These are phyloP conservation scores for Rhododendron mucronatum DNA, from an alignment of 148 eudicot species.

Conservation along the genomic window DNA sequence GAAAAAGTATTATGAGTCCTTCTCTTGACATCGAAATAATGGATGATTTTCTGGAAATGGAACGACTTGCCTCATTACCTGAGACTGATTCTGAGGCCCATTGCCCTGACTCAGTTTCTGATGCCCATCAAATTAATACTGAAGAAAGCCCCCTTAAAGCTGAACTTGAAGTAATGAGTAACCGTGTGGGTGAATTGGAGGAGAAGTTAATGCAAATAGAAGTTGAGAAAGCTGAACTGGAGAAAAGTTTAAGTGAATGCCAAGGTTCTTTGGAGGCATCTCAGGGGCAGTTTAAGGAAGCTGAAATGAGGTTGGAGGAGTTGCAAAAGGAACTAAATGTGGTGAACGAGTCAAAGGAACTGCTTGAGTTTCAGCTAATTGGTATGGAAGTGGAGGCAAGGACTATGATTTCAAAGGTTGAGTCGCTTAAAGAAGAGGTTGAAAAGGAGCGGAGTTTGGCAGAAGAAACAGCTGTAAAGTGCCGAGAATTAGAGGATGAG, in stretches of 20 bases:
- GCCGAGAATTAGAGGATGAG: constrained; percentile 50
- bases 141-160: constrained; percentile 22
- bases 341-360: constrained; percentile 43
- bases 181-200: constrained; percentile 30
- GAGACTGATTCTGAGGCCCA: constrained; percentile 24
- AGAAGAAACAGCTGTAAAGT: constrained; percentile 33
- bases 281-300: constrained; percentile 28
- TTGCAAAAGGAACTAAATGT: constrained; percentile 45
- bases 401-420: constrained; percentile 40
- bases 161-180: constrained; percentile 31
- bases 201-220: constrained; percentile 34
- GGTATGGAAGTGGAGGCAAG: constrained; percentile 46
- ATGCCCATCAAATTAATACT: background rate
- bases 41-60: constrained; percentile 98
- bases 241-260: constrained; percentile 29
- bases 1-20: constrained; percentile 26
- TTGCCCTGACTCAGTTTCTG: constrained; percentile 14
- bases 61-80: constrained; percentile 65
- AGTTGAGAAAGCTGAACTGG: constrained; percentile 42
- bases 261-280: constrained; percentile 28
- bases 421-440: constrained; percentile 37
- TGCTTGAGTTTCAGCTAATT: constrained; percentile 32
- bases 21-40: constrained; percentile 54
- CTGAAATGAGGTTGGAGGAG: constrained; percentile 41
- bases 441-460: constrained; percentile 45